A percentile compares a stretch with the other conserved stretches of the same genome.
phyloP scores from a whole-genome alignment of 352 stramenopile genomes.

The Pythium vanterpoolii region DNA sequence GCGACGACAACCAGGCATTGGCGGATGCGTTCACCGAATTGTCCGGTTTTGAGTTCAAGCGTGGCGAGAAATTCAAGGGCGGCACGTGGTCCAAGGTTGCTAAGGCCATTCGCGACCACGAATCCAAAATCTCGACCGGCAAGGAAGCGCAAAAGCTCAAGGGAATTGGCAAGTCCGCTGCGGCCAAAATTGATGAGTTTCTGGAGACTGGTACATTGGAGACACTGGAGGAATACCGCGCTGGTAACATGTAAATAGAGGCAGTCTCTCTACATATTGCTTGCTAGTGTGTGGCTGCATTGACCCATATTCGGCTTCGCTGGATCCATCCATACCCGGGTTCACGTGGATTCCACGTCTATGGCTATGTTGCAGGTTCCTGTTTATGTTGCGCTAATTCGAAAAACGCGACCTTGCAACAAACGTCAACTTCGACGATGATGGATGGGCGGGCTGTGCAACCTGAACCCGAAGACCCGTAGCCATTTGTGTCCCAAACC shows the following conservation, averaged over 20 bases:
- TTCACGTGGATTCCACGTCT: background rate
- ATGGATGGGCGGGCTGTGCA: constrained; percentile 3
- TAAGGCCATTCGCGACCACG: constrained; percentile 74
- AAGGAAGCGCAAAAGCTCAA: constrained; percentile 85
- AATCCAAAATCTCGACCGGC: constrained; percentile 56
- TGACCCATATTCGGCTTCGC: background rate
- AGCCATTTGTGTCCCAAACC: background rate
- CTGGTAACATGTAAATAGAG: constrained; percentile 67
- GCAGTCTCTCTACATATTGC: background rate
- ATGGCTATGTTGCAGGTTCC: background rate
- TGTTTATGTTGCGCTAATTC: constrained; percentile 6
- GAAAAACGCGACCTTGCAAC: too few species aligned
- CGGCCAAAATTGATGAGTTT: constrained; percentile 84
- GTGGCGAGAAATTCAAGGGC: constrained; percentile 82
- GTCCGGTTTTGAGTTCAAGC: constrained; percentile 87
- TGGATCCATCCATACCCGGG: too few species aligned
- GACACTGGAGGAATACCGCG: constrained; percentile 81
- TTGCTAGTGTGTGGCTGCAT: background rate
- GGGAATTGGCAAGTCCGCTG: constrained; percentile 78
- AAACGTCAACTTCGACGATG: background rate
- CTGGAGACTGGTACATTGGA: constrained; percentile 75
- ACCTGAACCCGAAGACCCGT: constrained; percentile 9
- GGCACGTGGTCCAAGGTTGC: constrained; percentile 86
- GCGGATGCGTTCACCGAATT: constrained; percentile 78
- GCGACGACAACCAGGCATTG: constrained; percentile 66